phyloP scores from a whole-genome alignment of 2,329 filamentous ascomycete genomes.

The Claviceps quebecensis region DNA sequence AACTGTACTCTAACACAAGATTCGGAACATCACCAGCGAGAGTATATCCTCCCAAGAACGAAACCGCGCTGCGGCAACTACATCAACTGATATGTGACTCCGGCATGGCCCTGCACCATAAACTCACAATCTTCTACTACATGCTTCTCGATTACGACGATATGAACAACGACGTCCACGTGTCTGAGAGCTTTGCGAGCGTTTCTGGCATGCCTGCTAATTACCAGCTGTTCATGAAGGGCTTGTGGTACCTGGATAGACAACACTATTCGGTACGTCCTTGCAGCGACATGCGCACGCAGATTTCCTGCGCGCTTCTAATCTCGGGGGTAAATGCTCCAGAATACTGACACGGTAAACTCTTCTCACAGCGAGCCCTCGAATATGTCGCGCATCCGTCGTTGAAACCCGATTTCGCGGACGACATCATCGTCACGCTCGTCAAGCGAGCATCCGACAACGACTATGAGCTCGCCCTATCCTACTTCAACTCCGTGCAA shows the following conservation, averaged over 20 bases:
- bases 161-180: slow-evolving; percentile 33
- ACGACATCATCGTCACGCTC: slow-evolving; percentile 63
- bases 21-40: slow-evolving; percentile 27
- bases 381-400: slow-evolving; percentile 69
- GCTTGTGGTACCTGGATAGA: slow-evolving; percentile 67
- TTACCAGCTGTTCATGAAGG: slow-evolving; percentile 70
- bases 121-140: slow-evolving; percentile 74
- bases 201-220: slow-evolving; percentile 55
- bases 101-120: slow-evolving; percentile 56
- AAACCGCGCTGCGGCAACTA: slow-evolving; percentile 52
- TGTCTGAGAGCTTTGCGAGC: slow-evolving; percentile 43
- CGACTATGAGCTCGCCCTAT: slow-evolving; percentile 53
- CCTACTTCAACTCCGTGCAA: slow-evolving; percentile 65
- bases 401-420: slow-evolving; percentile 65
- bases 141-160: slow-evolving; percentile 61
- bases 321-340: background rate
- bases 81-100: slow-evolving; percentile 55
- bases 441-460: slow-evolving; percentile 39
- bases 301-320: too few relatives aligned
- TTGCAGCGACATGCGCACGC: background rate
- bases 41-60: slow-evolving; percentile 60
- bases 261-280: slow-evolving; percentile 46
- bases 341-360: background rate
- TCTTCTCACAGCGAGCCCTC: slow-evolving; percentile 43
- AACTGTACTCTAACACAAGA: background rate